These are phyloP conservation scores for Herpetomonas muscarum DNA, from an alignment of 208 protist species.

Conservation along the genomic window DNA sequence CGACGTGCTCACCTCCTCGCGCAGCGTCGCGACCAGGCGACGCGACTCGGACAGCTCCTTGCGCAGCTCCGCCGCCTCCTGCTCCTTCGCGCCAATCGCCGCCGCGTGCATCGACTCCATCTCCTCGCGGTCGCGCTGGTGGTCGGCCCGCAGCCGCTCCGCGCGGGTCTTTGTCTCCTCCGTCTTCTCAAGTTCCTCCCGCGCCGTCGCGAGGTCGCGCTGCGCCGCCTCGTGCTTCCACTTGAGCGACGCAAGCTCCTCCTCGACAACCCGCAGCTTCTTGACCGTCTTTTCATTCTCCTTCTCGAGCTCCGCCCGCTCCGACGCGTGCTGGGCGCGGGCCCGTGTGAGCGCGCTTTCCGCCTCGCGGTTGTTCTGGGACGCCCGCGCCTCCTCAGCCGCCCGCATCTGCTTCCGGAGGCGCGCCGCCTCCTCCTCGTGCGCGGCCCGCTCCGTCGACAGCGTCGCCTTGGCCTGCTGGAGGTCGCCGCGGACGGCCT, in stretches of 20 bases:
- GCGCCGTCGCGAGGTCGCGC: conserved; percentile 19
- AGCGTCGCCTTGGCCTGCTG: conserved; percentile 32
- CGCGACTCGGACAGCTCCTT: conserved; percentile 38
- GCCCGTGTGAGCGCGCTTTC: conserved; percentile 20
- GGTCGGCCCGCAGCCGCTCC: conserved; percentile 33
- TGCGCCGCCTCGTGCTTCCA: conserved; percentile 24
- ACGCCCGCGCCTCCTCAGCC: conserved; percentile 25
- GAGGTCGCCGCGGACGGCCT: conserved; percentile 41
- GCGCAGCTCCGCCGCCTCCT: conserved; percentile 39
- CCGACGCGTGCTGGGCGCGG: conserved; percentile 42
- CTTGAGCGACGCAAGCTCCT: conserved; percentile 24
- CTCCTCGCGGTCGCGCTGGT: conserved; percentile 44
- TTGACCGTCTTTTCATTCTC: conserved; percentile 29
- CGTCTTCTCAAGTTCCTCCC: conserved; percentile 18
- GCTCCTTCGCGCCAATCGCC: conserved; percentile 37
- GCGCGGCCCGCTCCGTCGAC: conserved; percentile 10
- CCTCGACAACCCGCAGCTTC: conserved; percentile 29
- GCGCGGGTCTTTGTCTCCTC: conserved; percentile 36
- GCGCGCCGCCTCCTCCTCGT: conserved; percentile 49
- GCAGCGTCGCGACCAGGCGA: conserved; percentile 28
- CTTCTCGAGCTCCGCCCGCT: conserved; percentile 24
- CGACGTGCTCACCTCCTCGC: conserved; percentile 32
- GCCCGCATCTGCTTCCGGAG: conserved; percentile 23
- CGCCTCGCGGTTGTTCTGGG: conserved; percentile 23
- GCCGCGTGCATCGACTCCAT: conserved; percentile 25